Percentiles rank a stretch among this genome's conserved stretches.
These are phyloP conservation scores for Parachaetomium inaequale DNA, from an alignment of 495 filamentous ascomycete species.

Conservation along the genomic window DNA sequence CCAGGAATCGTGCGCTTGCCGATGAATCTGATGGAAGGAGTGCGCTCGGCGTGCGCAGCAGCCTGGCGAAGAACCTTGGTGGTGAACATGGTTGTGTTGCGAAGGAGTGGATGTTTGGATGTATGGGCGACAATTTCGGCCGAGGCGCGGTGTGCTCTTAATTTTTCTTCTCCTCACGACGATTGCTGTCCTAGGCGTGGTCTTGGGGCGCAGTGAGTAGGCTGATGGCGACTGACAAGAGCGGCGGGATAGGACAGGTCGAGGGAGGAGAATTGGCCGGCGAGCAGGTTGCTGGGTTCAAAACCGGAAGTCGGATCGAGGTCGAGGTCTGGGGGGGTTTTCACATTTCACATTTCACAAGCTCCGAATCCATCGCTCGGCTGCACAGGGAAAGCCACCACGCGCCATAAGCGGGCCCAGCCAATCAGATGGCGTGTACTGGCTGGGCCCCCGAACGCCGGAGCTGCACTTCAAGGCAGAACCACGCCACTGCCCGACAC, in stretches of 20 bases:
- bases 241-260: conserved; percentile 31
- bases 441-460: conserved; percentile 16
- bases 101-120: no score
- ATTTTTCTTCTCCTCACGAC: conserved; percentile 29
- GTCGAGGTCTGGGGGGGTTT: conserved; percentile 16
- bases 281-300: conserved; percentile 7
- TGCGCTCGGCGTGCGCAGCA: conserved; percentile 59
- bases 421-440: conserved; percentile 8
- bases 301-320: conserved; percentile 10
- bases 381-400: conserved; percentile 11
- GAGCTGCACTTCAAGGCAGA: conserved; percentile 12
- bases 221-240: conserved; percentile 1
- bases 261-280: conserved; percentile 29
- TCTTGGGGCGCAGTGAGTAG: conserved; percentile 2
- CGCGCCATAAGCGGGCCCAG: background rate
- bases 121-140: background rate
- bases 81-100: conserved; percentile 50
- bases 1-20: conserved; percentile 81
- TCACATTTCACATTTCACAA: conserved; percentile 19
- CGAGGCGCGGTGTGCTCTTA: background rate
- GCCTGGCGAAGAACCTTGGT: conserved; percentile 65
- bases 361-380: conserved; percentile 14
- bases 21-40: conserved; percentile 85
- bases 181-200: conserved; percentile 25
- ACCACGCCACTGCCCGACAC: conserved; percentile 19